phyloP scores from a whole-genome alignment of 768 basidiomycete genomes.

The Lactarius sanguifluus region DNA sequence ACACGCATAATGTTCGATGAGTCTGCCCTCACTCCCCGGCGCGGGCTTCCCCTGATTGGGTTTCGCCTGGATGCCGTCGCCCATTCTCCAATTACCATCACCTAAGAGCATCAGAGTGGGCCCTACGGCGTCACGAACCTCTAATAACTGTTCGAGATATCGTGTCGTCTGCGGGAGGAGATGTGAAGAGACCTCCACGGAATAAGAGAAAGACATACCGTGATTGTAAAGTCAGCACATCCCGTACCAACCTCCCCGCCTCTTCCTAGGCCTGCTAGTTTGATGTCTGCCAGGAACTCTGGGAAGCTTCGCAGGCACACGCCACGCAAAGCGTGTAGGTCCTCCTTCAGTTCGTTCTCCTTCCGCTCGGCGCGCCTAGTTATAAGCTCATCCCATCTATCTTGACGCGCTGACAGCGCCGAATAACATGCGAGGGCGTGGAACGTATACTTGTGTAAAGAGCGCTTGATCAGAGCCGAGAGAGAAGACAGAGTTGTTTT shows the following conservation, averaged over 20 bases:
- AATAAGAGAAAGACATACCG: constrained; percentile 40
- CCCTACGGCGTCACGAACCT: constrained; percentile 65
- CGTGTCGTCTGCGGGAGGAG: constrained; percentile 50
- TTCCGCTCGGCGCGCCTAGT: constrained; percentile 45
- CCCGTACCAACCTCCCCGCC: constrained; percentile 63
- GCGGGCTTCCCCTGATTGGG: constrained; percentile 39
- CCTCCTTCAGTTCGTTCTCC: constrained; percentile 71
- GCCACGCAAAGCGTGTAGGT: constrained; percentile 58
- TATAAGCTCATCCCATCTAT: constrained; percentile 67
- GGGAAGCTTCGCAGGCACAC: constrained; percentile 82
- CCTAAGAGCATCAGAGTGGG: constrained; percentile 69
- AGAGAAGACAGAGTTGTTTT: constrained; percentile 63
- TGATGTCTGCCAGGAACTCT: constrained; percentile 80
- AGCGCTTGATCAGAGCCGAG: constrained; percentile 66
- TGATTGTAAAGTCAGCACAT: constrained; percentile 58
- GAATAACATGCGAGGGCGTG: constrained; percentile 74
- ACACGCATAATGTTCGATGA: constrained; percentile 79
- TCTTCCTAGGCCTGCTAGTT: constrained; percentile 56
- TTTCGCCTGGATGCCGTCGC: constrained; percentile 70
- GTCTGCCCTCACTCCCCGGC: constrained; percentile 55
- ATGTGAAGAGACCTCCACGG: not conserved
- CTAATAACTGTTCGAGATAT: constrained; percentile 69
- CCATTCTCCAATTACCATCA: constrained; percentile 93
- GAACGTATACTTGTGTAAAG: constrained; percentile 75
- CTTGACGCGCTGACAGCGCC: constrained; percentile 53